These are phyloP conservation scores for Monosporascus ibericus DNA, from an alignment of 2,329 filamentous ascomycete species.

Conservation along the genomic window DNA sequence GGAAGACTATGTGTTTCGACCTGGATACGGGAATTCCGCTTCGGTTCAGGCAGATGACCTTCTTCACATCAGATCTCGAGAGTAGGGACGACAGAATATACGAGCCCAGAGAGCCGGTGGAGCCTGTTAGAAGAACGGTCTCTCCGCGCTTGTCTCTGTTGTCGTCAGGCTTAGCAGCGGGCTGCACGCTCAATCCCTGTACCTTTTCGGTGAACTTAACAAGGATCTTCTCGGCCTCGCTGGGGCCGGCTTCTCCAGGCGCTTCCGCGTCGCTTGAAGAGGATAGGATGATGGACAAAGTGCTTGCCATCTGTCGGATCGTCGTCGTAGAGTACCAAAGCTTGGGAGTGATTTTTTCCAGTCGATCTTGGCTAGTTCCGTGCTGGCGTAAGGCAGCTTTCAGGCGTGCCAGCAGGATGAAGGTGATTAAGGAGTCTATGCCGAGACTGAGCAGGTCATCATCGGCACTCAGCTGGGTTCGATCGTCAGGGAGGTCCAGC, in stretches of 20 bases:
- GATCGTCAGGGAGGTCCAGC: background rate
- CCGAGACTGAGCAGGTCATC: constrained; percentile 4
- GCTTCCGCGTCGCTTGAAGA: background rate
- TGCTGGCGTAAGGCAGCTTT: background rate
- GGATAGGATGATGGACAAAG: constrained; percentile 6
- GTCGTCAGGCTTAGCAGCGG: no score
- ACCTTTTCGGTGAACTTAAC: constrained; percentile 18
- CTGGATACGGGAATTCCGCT: constrained; percentile 15
- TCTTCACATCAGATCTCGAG: constrained; percentile 25
- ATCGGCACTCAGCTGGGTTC: background rate
- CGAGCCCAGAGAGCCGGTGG: constrained; percentile 40
- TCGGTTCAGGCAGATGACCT: constrained; percentile 45
- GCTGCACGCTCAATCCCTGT: constrained; percentile 1
- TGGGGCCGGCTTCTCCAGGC: constrained; percentile 5
- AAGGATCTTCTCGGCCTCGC: constrained; percentile 14
- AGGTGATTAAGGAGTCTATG: background rate
- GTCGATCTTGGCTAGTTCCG: background rate
- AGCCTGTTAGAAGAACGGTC: constrained; percentile 39
- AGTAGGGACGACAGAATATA: constrained; percentile 36
- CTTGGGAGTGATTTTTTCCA: constrained; percentile 4
- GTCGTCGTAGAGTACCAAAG: constrained; percentile 8
- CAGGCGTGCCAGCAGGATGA: constrained; percentile 1
- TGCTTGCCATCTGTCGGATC: constrained; percentile 2
- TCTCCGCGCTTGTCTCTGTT: constrained; percentile 21
- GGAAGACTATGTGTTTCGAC: constrained; percentile 22